These are phyloP conservation scores for Wickerhamomyces ciferrii DNA, from an alignment of 805 yeast species.

Conservation along the genomic window DNA sequence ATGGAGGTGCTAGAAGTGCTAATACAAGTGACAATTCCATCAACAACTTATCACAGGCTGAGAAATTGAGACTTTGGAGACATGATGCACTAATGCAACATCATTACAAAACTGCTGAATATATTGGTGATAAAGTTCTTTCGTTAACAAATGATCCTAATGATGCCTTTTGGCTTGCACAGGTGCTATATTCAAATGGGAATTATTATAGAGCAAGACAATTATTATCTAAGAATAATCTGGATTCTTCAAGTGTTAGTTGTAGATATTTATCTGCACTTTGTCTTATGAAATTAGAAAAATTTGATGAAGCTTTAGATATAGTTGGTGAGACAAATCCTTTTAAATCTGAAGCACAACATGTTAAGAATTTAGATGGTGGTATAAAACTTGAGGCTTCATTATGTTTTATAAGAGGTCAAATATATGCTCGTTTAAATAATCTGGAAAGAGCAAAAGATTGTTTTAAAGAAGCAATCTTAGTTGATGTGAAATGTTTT, in stretches of 20 bases:
- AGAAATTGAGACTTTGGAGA: constrained; percentile 83
- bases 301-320: constrained; percentile 87
- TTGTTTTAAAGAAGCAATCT: constrained; percentile 79
- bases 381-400: constrained; percentile 87
- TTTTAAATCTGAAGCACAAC: constrained; percentile 36
- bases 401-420: constrained; percentile 79
- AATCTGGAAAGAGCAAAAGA: constrained; percentile 84
- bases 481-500: constrained; percentile 85
- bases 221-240: constrained; percentile 53
- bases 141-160: constrained; percentile 81
- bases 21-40: neutral
- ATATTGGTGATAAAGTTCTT: constrained; percentile 85
- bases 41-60: constrained; percentile 57
- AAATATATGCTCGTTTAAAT: constrained; percentile 75
- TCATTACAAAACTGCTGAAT: constrained; percentile 84
- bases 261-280: constrained; percentile 80
- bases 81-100: constrained; percentile 92
- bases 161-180: constrained; percentile 96
- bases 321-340: constrained; percentile 81
- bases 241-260: constrained; percentile 51
- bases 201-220: constrained; percentile 76
- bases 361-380: constrained; percentile 56
- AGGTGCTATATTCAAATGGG: constrained; percentile 74
- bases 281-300: constrained; percentile 63
- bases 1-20: neutral